Evolutionary conservation across 768 basidiomycete genomes (phyloP).

Genomic region (Mycena floridula): DNA sequence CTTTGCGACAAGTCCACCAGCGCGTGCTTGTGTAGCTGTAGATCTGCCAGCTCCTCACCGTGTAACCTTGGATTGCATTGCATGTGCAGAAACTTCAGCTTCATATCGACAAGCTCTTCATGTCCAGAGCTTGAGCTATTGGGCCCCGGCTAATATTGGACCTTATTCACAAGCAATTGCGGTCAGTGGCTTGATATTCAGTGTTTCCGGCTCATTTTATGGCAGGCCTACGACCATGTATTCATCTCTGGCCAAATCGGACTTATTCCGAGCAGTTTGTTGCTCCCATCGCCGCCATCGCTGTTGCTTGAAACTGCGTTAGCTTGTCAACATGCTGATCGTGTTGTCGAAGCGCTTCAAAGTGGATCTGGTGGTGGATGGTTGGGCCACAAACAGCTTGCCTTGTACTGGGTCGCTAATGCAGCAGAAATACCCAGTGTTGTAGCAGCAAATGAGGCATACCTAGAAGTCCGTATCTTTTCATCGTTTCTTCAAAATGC

Average conservation of each 20-base stretch:
- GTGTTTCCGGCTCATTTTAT: background rate
- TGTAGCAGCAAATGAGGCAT: conserved; percentile 28
- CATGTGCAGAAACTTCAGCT: conserved; percentile 40
- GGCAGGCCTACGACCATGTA: conserved; percentile 66
- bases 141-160: conserved; percentile 99
- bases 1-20: conserved; percentile 89
- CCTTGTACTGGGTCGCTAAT: conserved; percentile 69
- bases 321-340: conserved; percentile 71
- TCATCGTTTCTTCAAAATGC: background rate
- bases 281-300: conserved; percentile 55
- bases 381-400: conserved; percentile 55
- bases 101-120: conserved; percentile 71
- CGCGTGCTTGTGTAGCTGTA: conserved; percentile 89
- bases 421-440: conserved; percentile 30
- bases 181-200: conserved; percentile 37
- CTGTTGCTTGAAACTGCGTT: conserved; percentile 66
- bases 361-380: conserved; percentile 50
- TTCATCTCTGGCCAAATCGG: conserved; percentile 96
- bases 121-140: conserved; percentile 94
- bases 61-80: conserved; percentile 75
- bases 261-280: conserved; percentile 67
- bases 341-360: conserved; percentile 58
- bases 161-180: conserved; percentile 93
- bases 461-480: conserved; percentile 8
- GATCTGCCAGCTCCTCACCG: conserved; percentile 52